A percentile compares a stretch with the other conserved stretches of the same genome.
These are phyloP conservation scores for Smittium culicis DNA, from an alignment of 371 early-diverging fungal species.

Conservation along the genomic window DNA sequence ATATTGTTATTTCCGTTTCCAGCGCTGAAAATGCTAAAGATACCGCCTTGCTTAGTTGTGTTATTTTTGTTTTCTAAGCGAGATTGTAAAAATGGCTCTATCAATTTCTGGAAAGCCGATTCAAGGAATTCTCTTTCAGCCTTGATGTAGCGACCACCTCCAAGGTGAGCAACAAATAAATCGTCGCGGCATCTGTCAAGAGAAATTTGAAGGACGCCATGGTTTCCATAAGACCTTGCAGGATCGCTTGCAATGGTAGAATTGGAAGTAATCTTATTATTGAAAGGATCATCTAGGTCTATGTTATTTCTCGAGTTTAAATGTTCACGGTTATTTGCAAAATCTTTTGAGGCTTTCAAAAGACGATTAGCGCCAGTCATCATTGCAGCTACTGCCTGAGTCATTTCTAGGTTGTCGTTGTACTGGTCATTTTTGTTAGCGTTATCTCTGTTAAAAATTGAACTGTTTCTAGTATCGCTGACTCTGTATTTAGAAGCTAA, in stretches of 20 bases:
- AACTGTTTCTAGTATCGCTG: neutral
- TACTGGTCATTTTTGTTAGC: neutral
- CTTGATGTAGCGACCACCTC: slow-evolving; percentile 67
- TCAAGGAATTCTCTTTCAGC: slow-evolving; percentile 52
- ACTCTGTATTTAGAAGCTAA: neutral
- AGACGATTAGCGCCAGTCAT: slow-evolving; percentile 10
- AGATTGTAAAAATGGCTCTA: slow-evolving; percentile 34
- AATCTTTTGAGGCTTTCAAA: neutral
- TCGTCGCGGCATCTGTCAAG: slow-evolving; percentile 84
- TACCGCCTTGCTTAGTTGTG: neutral
- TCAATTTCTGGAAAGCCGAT: slow-evolving; percentile 43
- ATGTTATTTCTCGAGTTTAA: neutral
- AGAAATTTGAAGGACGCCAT: slow-evolving; percentile 23
- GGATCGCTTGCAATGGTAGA: neutral
- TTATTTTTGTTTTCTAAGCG: slow-evolving; percentile 40
- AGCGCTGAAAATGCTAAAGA: neutral
- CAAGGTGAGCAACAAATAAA: slow-evolving; percentile 86
- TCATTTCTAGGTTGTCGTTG: slow-evolving; percentile 1
- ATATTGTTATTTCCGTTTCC: neutral
- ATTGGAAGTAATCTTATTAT: neutral
- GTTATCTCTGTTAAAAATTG: neutral
- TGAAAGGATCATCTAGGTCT: neutral
- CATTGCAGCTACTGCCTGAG: slow-evolving; percentile 8
- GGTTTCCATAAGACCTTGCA: neutral
- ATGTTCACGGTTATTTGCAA: neutral